These are phyloP conservation scores for Leptographium procerum DNA, from an alignment of 2,329 filamentous ascomycete species.

Conservation along the genomic window DNA sequence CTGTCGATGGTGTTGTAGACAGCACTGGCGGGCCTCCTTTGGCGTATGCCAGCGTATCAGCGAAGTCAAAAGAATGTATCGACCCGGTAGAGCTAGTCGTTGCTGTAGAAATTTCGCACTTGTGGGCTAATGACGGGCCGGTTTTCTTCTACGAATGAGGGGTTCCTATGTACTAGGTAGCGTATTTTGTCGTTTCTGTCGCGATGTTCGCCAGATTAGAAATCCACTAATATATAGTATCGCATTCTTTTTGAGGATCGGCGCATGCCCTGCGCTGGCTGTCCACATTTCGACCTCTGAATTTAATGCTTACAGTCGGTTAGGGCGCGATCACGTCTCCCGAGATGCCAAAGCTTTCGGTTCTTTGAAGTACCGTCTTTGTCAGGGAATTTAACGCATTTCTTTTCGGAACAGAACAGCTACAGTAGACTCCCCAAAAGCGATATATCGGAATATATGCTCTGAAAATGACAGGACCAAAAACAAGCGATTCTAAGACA, in stretches of 20 bases:
- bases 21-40: too few species aligned
- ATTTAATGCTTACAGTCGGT: too few species aligned
- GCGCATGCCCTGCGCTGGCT: too few species aligned
- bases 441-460: conserved; percentile 5
- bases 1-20: too few species aligned
- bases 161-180: background rate
- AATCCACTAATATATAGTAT: too few species aligned
- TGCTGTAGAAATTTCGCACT: background rate
- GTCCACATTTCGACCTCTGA: too few species aligned
- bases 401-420: background rate
- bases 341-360: background rate
- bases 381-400: background rate
- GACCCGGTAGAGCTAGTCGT: background rate
- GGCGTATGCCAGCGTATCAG: too few species aligned
- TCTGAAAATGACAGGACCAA: conserved; percentile 1
- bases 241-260: too few species aligned
- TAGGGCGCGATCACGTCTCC: too few species aligned
- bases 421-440: conserved; percentile 3
- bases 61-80: background rate
- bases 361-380: background rate
- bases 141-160: background rate
- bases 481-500: background rate
- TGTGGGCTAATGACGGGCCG: background rate
- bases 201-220: background rate
- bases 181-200: background rate